phyloP scores from a whole-genome alignment of 805 yeast genomes.

The Saccharomycopsis sp. region DNA sequence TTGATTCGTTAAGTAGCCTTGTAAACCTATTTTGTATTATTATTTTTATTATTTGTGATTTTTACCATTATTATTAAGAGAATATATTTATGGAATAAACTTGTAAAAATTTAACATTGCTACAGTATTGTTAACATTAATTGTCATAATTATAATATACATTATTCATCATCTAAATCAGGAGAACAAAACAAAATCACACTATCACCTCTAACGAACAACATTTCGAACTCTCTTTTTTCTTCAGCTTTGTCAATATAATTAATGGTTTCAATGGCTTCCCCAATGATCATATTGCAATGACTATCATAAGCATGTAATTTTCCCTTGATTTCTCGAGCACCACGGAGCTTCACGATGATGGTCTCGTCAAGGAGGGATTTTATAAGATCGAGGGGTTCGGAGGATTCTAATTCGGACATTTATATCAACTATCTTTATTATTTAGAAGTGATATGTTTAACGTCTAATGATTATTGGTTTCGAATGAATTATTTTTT shows the following conservation, averaged over 20 bases:
- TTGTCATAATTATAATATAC: background rate
- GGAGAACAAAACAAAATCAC: conserved; percentile 71
- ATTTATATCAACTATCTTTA: background rate
- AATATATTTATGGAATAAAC: background rate
- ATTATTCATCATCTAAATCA: conserved; percentile 13
- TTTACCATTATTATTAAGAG: too few relatives aligned
- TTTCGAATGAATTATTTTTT: too few relatives aligned
- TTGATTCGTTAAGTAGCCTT: background rate
- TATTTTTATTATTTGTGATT: too few relatives aligned
- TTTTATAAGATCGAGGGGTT: conserved; percentile 87
- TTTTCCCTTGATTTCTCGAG: conserved; percentile 82
- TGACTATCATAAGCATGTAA: conserved; percentile 93
- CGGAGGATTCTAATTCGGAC: conserved; percentile 27
- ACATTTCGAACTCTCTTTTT: conserved; percentile 68
- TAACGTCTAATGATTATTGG: too few relatives aligned
- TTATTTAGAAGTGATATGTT: too few relatives aligned
- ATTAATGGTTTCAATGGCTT: conserved; percentile 78
- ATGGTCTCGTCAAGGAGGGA: conserved; percentile 80
- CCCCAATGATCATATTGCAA: conserved; percentile 91
- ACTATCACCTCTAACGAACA: conserved; percentile 96
- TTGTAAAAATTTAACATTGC: background rate
- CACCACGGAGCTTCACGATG: conserved; percentile 84
- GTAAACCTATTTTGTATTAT: too few relatives aligned
- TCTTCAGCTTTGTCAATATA: conserved; percentile 35
- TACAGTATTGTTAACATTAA: background rate